Percentiles rank a stretch among this genome's conserved stretches.
phyloP scores from a whole-genome alignment of 345 rosid genomes.

The Salix brachista region DNA sequence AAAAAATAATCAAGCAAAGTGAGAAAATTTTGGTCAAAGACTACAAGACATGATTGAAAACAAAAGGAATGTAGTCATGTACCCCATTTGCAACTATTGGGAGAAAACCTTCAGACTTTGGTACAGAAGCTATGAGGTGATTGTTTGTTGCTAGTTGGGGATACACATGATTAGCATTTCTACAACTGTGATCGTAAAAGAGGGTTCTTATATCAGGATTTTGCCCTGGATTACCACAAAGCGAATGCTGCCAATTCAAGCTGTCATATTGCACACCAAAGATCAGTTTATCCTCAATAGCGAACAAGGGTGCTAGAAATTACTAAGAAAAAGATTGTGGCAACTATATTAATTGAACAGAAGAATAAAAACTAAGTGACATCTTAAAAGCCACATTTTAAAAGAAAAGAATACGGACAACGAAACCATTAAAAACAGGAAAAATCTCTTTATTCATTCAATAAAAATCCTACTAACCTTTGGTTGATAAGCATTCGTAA shows the following conservation, averaged over 20 bases:
- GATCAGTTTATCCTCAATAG: slow-evolving; percentile 1
- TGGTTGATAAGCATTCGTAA: slow-evolving; percentile 36
- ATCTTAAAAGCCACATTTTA: neutral
- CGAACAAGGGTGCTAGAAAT: neutral
- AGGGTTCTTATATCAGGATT: slow-evolving; percentile 41
- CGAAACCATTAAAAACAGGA: neutral
- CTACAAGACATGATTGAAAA: neutral
- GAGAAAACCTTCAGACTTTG: slow-evolving; percentile 30
- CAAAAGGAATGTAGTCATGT: neutral
- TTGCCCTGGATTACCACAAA: slow-evolving; percentile 31
- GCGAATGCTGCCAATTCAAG: slow-evolving; percentile 48
- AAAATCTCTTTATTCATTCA: neutral
- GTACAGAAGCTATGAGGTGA: slow-evolving; percentile 17
- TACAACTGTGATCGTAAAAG: slow-evolving; percentile 37
- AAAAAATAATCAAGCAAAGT: neutral
- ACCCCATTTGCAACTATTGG: slow-evolving; percentile 30
- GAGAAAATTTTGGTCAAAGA: neutral
- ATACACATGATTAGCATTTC: slow-evolving; percentile 24
- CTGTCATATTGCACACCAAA: slow-evolving; percentile 24
- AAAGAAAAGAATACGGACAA: neutral
- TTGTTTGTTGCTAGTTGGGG: slow-evolving; percentile 20
- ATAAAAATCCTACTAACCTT: slow-evolving; percentile 18
- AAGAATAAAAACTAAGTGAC: neutral
- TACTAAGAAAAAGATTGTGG: neutral
- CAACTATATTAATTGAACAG: neutral